Evolutionary conservation across 331 rosid genomes (phyloP).

Genomic region (Cydonia oblonga): DNA sequence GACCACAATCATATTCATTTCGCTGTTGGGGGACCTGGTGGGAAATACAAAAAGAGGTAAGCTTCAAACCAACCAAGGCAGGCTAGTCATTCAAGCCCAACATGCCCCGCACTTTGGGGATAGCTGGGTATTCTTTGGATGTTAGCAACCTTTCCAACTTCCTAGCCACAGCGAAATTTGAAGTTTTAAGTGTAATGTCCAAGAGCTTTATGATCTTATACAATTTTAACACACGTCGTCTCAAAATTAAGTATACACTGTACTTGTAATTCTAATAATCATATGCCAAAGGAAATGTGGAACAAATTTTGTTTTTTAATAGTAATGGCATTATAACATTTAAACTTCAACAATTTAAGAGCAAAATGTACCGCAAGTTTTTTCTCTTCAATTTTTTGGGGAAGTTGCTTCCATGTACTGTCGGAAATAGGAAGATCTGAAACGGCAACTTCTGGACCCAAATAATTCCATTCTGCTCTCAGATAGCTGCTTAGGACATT

Average conservation of each 20-base stretch:
- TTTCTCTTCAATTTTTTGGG: slow-evolving; percentile 55
- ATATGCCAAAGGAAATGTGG: neutral
- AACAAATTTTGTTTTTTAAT: neutral
- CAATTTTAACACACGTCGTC: neutral
- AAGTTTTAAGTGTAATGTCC: neutral
- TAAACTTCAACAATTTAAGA: neutral
- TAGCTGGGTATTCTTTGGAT: neutral
- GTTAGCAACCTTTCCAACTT: neutral
- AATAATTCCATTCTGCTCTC: slow-evolving; percentile 62
- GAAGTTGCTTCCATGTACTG: slow-evolving; percentile 57
- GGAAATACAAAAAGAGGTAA: slow-evolving; percentile 1
- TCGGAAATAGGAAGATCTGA: slow-evolving; percentile 58
- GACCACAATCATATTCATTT: slow-evolving; percentile 93
- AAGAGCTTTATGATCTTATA: neutral
- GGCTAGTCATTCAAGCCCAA: neutral
- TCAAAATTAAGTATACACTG: neutral
- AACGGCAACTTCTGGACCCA: slow-evolving; percentile 26
- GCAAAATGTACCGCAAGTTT: slow-evolving; percentile 34
- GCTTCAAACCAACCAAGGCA: neutral
- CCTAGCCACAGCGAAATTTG: neutral
- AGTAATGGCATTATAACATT: neutral
- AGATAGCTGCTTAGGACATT: slow-evolving; percentile 45
- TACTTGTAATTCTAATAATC: neutral
- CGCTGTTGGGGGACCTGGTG: slow-evolving; percentile 94
- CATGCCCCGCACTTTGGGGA: neutral